These are phyloP conservation scores for Canavalia ensiformis DNA, from an alignment of 306 rosid genomes.

Conservation along the genomic window DNA sequence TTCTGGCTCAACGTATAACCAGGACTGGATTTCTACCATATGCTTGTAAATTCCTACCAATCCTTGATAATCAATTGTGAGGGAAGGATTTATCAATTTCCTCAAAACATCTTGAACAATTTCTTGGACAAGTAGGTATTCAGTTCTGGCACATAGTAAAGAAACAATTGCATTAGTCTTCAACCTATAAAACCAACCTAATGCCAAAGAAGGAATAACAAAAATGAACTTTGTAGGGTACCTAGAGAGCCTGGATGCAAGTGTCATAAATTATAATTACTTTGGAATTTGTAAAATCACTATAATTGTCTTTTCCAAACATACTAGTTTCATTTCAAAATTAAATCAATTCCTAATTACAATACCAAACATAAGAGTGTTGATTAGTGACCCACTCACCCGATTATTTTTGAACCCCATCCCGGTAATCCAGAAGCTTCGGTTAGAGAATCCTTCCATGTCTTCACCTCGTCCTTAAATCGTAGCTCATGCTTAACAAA, in stretches of 20 bases:
- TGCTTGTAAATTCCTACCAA: constrained; percentile 41
- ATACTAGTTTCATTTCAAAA: background rate
- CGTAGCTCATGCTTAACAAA: background rate
- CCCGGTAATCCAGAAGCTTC: background rate
- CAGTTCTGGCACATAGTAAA: constrained; percentile 8
- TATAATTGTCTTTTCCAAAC: background rate
- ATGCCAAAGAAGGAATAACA: background rate
- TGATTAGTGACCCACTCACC: background rate
- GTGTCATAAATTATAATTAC: too few species aligned
- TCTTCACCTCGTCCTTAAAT: background rate
- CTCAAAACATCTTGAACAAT: constrained; percentile 28
- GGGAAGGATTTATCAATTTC: constrained; percentile 2
- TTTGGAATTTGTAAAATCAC: background rate
- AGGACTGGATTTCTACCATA: background rate
- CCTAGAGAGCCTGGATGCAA: too few species aligned
- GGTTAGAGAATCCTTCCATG: constrained; percentile 32
- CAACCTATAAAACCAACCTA: background rate
- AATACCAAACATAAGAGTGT: too few species aligned
- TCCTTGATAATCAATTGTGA: background rate
- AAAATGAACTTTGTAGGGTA: background rate
- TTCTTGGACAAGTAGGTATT: background rate
- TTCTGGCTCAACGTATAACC: constrained; percentile 5
- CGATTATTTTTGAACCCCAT: background rate
- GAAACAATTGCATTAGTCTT: background rate
- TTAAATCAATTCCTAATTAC: background rate